Evolutionary conservation across 1,284 basidiomycete genomes (phyloP).

Genomic region (Hymenochaete sp.): DNA sequence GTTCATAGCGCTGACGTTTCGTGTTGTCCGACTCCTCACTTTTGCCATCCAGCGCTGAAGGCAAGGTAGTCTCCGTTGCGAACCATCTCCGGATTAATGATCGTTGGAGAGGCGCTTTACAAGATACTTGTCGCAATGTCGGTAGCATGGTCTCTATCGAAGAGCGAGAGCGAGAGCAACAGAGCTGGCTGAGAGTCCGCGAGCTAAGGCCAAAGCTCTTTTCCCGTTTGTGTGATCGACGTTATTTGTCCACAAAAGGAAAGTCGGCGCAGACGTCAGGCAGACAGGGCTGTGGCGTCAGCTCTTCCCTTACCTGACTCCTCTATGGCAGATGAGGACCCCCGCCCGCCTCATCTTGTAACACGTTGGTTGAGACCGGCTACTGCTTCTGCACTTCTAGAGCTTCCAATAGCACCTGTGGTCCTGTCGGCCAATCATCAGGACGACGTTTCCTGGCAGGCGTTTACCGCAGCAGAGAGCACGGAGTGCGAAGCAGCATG

Average conservation of each 20-base stretch:
- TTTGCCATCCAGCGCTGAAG: neutral
- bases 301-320: too few species aligned
- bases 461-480: conserved; percentile 18
- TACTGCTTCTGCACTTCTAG: conserved; percentile 18
- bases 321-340: conserved; percentile 4
- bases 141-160: conserved; percentile 8
- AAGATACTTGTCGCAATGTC: conserved; percentile 5
- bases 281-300: neutral
- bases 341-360: conserved; percentile 5
- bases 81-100: conserved; percentile 9
- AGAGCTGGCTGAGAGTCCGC: neutral
- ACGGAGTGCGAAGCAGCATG: conserved; percentile 19
- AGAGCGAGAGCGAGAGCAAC: neutral
- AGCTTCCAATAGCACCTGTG: conserved; percentile 21
- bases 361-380: conserved; percentile 21
- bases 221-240: neutral
- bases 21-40: conserved; percentile 9
- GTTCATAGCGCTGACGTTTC: conserved; percentile 13
- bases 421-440: conserved; percentile 8
- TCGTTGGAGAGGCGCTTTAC: neutral
- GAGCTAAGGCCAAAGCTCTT: neutral
- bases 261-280: neutral
- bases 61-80: conserved; percentile 7
- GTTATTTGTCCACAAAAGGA: neutral
- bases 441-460: conserved; percentile 15